A percentile compares a stretch with the other conserved stretches of the same genome.
These are phyloP conservation scores for Aphanomyces invadans DNA, from an alignment of 352 stramenopile species.

Conservation along the genomic window DNA sequence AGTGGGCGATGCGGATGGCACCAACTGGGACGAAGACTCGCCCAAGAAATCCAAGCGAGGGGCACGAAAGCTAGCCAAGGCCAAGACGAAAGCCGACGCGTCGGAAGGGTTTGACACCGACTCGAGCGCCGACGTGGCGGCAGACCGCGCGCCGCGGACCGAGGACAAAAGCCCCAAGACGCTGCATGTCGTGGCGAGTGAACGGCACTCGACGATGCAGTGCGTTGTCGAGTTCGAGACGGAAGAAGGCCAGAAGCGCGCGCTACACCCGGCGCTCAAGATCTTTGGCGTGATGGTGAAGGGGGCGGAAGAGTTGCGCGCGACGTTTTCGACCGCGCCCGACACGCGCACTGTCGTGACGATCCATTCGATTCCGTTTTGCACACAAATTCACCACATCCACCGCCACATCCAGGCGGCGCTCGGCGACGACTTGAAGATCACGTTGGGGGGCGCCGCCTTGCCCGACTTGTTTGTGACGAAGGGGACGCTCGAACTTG, in stretches of 20 bases:
- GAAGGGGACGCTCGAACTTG: conserved; percentile 68
- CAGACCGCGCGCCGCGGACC: too few species aligned
- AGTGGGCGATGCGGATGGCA: background rate
- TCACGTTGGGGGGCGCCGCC: conserved; percentile 42
- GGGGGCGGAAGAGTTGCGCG: conserved; percentile 73
- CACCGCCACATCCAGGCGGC: conserved; percentile 35
- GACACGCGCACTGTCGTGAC: conserved; percentile 49
- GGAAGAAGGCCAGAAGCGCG: conserved; percentile 37
- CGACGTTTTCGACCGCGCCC: conserved; percentile 55
- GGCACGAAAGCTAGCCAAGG: background rate
- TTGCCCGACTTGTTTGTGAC: conserved; percentile 58
- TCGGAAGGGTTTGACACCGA: conserved; percentile 27
- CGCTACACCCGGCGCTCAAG: conserved; percentile 65
- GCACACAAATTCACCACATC: conserved; percentile 49
- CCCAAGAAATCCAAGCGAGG: background rate
- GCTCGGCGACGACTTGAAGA: conserved; percentile 37
- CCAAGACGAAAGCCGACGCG: too few species aligned
- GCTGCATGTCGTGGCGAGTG: conserved; percentile 62
- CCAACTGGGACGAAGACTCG: conserved; percentile 27
- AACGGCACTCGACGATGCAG: conserved; percentile 59
- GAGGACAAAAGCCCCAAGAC: conserved; percentile 26
- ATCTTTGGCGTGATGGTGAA: conserved; percentile 86
- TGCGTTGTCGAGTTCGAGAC: conserved; percentile 71
- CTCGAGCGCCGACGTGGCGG: conserved; percentile 15
- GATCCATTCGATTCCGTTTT: conserved; percentile 72